Conservation (phyloP, 2,329 filamentous ascomycete genomes). For the Tolypocladium tropicale region DNA sequence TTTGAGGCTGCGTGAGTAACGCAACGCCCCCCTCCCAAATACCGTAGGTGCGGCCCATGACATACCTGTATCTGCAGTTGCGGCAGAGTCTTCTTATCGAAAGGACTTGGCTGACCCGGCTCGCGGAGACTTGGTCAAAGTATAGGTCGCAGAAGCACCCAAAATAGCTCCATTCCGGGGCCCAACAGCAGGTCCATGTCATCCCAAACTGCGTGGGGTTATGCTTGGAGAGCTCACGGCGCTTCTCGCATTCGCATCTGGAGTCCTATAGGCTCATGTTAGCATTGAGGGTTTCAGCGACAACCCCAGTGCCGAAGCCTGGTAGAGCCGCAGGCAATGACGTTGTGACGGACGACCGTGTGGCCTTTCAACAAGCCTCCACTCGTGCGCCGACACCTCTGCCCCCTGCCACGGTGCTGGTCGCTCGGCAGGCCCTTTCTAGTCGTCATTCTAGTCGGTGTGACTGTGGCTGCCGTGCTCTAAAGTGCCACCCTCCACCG, state of each 20-base stretch:
- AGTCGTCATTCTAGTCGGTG: not conserved
- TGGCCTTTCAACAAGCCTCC: not conserved
- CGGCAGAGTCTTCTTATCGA: not conserved
- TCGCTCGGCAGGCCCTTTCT: not conserved
- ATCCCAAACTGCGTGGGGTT: not conserved
- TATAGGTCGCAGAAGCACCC: not conserved
- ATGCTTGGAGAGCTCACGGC: not conserved
- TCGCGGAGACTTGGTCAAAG: not conserved
- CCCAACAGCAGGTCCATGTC: not conserved
- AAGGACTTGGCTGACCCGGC: not conserved
- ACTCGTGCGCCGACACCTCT: not conserved
- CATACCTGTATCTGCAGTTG: no score
- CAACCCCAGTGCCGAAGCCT: not conserved
- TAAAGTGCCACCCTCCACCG: not conserved
- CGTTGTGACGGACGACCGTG: not conserved
- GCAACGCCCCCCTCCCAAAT: not conserved
- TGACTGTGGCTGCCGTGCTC: slow-evolving; percentile 1
- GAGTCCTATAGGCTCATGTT: not conserved
- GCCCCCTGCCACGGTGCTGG: not conserved
- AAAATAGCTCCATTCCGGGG: not conserved
- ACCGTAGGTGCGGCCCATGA: no score
- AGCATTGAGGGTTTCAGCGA: not conserved
- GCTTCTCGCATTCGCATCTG: not conserved
- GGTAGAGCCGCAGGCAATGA: not conserved
- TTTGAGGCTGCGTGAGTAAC: not conserved